Evolutionary conservation across 371 early-diverging fungal species (phyloP), one percentile per base, ranked within the genome.

Genomic region (Rhizoclosmatium hyalinum): DNA sequence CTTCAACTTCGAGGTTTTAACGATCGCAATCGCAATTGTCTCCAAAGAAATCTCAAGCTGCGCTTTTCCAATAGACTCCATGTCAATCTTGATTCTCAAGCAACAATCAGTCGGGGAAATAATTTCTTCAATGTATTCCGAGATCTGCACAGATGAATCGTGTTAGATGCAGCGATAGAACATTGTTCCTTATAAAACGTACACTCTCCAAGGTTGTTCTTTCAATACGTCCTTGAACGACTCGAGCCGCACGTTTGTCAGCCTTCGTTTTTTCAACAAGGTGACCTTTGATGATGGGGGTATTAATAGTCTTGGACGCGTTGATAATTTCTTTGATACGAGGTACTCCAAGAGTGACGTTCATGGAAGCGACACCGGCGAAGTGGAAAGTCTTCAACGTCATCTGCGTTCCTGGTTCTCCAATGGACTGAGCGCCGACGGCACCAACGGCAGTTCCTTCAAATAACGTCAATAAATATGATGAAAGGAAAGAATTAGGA

Each of bases 371-470:
- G 61, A 99, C 97, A 91, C 99, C 99, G 83, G 99, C 99, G 93
- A 99, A 99, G 88, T 99, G 99, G 95, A 99, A 99, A 80, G 99
- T 98, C 84, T 99, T 99, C 73, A 99, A 86, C 56, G 99, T 99
- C 99, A 99, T 99, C 84, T 99, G 99, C 1, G 99, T 99, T 74
- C 98, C 98, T 44, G 99, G 99, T 81, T 99, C 99, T 77, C 99
- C 99, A 79, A 99, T 98, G 69, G 94, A 93, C 83, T 99, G 99
- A 0, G 98, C 99, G 46, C 97, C 99, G 65, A 99, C 88, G 47
- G 99, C 98, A 57, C 99, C 99, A 4, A 97, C 97, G 60, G 95
- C 96, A 3, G 95, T 91, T 76, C 65, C 90, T 80, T 32, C 32
- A 32, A 17, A 17, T 45, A 21, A 24, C 46, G 24, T 19, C 21